These are phyloP conservation scores for Xylaria arbuscula DNA, from an alignment of 2,329 filamentous ascomycete species.

Conservation along the genomic window DNA sequence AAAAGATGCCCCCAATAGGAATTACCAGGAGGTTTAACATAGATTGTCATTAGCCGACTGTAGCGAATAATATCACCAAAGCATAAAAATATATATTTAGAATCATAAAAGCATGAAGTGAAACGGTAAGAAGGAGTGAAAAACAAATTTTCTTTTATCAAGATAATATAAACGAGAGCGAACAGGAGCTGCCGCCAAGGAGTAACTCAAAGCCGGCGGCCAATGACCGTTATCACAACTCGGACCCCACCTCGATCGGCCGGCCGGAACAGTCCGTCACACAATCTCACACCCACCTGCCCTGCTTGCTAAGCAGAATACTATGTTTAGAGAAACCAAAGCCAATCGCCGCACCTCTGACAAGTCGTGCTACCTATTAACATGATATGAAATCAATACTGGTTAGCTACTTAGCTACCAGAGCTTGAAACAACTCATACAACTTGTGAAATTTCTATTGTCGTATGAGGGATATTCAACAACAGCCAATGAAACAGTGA, in stretches of 20 bases:
- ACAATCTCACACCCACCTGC: neutral
- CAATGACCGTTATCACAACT: neutral
- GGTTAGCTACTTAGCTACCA: neutral
- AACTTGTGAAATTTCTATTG: neutral
- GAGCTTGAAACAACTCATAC: too few relatives aligned
- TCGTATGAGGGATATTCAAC: neutral
- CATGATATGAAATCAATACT: neutral
- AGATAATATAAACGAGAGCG: neutral
- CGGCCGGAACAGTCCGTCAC: too few relatives aligned
- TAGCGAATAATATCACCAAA: too few relatives aligned
- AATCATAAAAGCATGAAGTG: too few relatives aligned
- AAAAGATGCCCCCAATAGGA: too few relatives aligned
- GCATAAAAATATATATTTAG: too few relatives aligned
- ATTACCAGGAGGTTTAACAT: too few relatives aligned
- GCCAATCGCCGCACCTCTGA: neutral
- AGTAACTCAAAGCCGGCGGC: too few relatives aligned
- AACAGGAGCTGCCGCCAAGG: neutral
- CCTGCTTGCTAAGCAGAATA: neutral
- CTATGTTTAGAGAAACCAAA: neutral
- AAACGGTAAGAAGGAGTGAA: too few relatives aligned
- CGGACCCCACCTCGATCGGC: neutral
- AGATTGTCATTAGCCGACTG: too few relatives aligned
- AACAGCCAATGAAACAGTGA: neutral
- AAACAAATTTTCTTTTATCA: neutral
- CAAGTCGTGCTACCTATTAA: neutral